Conservation (phyloP, 176 grass and related monocot species). For the Avena atlantica region DNA sequence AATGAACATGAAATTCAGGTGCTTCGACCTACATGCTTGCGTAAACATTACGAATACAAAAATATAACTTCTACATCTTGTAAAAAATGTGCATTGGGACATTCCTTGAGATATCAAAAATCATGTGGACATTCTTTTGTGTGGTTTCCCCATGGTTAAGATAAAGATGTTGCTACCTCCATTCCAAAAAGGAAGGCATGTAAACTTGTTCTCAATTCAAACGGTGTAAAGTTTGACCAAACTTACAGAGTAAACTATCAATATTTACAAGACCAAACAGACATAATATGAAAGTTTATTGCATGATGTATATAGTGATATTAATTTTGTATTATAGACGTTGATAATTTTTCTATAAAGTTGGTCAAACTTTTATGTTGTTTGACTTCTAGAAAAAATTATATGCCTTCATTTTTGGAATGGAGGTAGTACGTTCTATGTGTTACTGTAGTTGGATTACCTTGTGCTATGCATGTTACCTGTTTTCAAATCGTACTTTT, state of each 20-base stretch:
- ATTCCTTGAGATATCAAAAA: neutral
- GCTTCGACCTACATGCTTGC: slow-evolving; percentile 26
- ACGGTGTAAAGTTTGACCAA: no score
- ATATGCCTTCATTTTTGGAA: no score
- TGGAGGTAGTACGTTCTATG: slow-evolving; percentile 11
- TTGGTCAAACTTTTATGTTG: no score
- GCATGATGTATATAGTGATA: no score
- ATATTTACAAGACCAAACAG: no score
- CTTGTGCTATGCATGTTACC: slow-evolving; percentile 3
- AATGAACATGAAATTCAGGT: slow-evolving; percentile 99
- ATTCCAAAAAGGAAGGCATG: no score
- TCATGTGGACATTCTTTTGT: neutral
- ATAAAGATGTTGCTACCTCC: neutral
- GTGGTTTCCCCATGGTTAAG: slow-evolving; percentile 16
- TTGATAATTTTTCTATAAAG: no score
- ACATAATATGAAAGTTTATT: no score
- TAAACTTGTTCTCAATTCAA: no score
- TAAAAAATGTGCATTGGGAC: neutral
- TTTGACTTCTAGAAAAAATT: no score
- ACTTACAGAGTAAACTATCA: no score
- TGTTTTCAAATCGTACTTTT: slow-evolving; percentile 5
- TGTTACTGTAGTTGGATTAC: slow-evolving; percentile 17
- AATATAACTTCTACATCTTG: neutral
- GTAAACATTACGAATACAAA: slow-evolving; percentile 1
- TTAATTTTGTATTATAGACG: no score